phyloP scores from a whole-genome alignment of 2,329 filamentous ascomycete genomes.

The Aspergillus sp. region DNA sequence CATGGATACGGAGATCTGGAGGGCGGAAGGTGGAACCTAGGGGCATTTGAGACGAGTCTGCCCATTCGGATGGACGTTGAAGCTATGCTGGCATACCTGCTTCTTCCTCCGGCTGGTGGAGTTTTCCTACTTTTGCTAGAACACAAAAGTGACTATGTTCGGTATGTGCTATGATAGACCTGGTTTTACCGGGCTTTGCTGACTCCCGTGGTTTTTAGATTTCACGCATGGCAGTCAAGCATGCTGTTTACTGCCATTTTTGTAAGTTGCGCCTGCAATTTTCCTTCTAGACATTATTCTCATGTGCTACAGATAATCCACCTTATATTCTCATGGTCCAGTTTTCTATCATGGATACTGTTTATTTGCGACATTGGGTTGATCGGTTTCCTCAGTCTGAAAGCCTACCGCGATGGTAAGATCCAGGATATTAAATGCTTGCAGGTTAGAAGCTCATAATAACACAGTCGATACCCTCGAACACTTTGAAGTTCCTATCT shows the following conservation, averaged over 20 bases:
- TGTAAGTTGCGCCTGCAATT: slow-evolving; percentile 37
- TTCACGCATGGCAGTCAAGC: slow-evolving; percentile 94
- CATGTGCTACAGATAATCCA: slow-evolving; percentile 66
- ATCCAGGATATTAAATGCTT: not conserved
- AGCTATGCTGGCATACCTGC: slow-evolving; percentile 83
- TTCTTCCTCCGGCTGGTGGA: slow-evolving; percentile 80
- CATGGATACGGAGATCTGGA: slow-evolving; percentile 43
- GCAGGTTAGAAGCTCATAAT: slow-evolving; percentile 7
- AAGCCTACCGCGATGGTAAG: slow-evolving; percentile 81
- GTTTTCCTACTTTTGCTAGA: slow-evolving; percentile 83
- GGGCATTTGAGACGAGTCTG: slow-evolving; percentile 81
- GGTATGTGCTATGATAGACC: slow-evolving; percentile 53
- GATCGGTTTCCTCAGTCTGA: slow-evolving; percentile 73
- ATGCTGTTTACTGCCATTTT: slow-evolving; percentile 73
- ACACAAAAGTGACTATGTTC: slow-evolving; percentile 94
- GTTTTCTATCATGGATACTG: slow-evolving; percentile 78
- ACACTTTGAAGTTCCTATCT: slow-evolving; percentile 81
- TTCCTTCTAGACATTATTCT: slow-evolving; percentile 2
- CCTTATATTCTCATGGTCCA: slow-evolving; percentile 81
- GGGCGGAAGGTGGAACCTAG: slow-evolving; percentile 65
- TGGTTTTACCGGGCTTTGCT: too few relatives aligned
- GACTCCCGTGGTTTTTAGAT: slow-evolving; percentile 52
- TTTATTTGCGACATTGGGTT: slow-evolving; percentile 72
- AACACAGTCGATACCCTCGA: slow-evolving; percentile 60
- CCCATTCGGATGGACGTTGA: slow-evolving; percentile 86